phyloP scores from a whole-genome alignment of 352 stramenopile genomes.

The Thalassiosira hispida region DNA sequence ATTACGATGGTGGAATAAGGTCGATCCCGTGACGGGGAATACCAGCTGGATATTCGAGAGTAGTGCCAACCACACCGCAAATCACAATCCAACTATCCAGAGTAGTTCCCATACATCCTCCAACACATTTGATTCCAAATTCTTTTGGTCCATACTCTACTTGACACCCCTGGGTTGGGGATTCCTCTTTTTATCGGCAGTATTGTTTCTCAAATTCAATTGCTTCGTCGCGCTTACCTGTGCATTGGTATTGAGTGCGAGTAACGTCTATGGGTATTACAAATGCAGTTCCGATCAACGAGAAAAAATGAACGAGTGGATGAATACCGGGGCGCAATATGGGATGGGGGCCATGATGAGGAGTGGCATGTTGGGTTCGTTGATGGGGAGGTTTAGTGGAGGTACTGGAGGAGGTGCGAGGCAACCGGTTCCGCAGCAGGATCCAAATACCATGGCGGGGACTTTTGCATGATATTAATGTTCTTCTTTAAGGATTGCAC shows the following conservation, averaged over 20 bases:
- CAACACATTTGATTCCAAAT: constrained; percentile 53
- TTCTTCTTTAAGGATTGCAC: too few species aligned
- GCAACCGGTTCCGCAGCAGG: constrained; percentile 28
- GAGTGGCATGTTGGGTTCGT: constrained; percentile 32
- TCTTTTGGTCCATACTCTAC: constrained; percentile 98
- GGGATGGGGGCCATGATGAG: constrained; percentile 46
- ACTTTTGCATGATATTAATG: constrained; percentile 47
- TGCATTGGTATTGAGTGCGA: constrained; percentile 90
- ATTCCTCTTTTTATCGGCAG: constrained; percentile 89
- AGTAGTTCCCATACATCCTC: not conserved
- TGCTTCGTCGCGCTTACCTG: constrained; percentile 94
- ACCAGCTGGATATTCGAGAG: constrained; percentile 97
- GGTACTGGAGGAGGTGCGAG: constrained; percentile 4
- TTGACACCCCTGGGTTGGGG: constrained; percentile 91
- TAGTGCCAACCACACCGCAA: constrained; percentile 86
- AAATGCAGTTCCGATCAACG: constrained; percentile 93
- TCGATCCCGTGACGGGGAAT: constrained; percentile 90
- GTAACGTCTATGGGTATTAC: constrained; percentile 98
- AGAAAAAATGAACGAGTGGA: constrained; percentile 78
- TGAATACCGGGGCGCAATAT: constrained; percentile 66
- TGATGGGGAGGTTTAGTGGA: constrained; percentile 26
- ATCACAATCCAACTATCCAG: constrained; percentile 28
- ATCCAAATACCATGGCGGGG: constrained; percentile 35
- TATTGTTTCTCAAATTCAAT: constrained; percentile 93
- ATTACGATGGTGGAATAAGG: constrained; percentile 97